These are phyloP conservation scores for Lachnellula hyalina DNA, from an alignment of 2,329 filamentous ascomycete species.

Conservation along the genomic window DNA sequence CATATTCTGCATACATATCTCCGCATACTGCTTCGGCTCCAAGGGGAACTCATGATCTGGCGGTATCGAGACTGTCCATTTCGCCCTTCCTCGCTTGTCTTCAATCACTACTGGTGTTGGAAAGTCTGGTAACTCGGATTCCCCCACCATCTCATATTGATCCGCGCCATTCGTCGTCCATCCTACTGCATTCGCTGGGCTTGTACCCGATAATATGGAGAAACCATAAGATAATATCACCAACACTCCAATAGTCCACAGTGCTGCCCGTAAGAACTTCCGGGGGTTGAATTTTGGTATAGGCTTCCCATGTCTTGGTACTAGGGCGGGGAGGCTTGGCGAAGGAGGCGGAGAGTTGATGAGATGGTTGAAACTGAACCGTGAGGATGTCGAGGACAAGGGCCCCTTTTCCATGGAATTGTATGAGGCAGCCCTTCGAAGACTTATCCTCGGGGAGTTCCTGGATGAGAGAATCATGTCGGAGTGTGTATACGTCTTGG, in stretches of 20 bases:
- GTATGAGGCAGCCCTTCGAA: conserved; percentile 55
- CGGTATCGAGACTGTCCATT: conserved; percentile 81
- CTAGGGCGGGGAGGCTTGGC: conserved; percentile 62
- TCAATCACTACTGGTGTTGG: conserved; percentile 67
- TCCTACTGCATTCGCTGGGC: conserved; percentile 31
- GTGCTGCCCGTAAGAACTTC: conserved; percentile 31
- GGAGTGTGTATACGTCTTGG: conserved; percentile 34
- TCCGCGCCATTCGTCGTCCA: conserved; percentile 39
- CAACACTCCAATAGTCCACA: conserved; percentile 48
- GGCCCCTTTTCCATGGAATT: conserved; percentile 48
- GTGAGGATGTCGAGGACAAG: conserved; percentile 54
- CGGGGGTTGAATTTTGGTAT: conserved; percentile 37
- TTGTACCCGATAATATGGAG: conserved; percentile 30
- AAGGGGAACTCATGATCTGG: conserved; percentile 62
- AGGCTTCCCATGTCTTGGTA: conserved; percentile 59
- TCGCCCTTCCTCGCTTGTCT: conserved; percentile 57
- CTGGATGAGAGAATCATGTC: conserved; percentile 34
- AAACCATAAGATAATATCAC: conserved; percentile 47
- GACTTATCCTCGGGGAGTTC: conserved; percentile 47
- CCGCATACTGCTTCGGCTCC: conserved; percentile 57
- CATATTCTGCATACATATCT: conserved; percentile 63
- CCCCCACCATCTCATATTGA: conserved; percentile 62
- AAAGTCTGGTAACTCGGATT: conserved; percentile 61
- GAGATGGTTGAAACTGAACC: conserved; percentile 63
- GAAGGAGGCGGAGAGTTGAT: conserved; percentile 65